Evolutionary conservation across 805 yeast species (phyloP), one percentile per base, ranked within the genome.

Genomic region (Saccharomycopsis fodiens): DNA sequence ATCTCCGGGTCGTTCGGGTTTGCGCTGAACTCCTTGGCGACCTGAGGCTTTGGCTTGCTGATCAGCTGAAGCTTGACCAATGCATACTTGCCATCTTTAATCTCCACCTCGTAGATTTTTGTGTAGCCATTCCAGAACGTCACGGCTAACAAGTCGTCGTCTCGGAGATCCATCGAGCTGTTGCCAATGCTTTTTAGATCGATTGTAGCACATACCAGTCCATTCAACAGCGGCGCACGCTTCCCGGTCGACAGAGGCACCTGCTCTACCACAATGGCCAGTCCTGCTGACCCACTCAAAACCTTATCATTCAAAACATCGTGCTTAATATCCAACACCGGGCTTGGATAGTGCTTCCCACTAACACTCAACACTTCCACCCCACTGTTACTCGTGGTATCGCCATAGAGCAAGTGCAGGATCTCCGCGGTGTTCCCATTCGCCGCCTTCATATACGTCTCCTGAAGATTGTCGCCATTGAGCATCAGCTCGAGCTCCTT

Each of bases 91-190:
- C 51, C 34, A 10, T 45, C 34, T 7, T 19, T 36, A 5, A 7
- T 5, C 15, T 19, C 21, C 2, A 50, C 52, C 10, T 52, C 42
- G 52, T 61, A 71, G 37, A 69, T 58, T 37, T 72, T 61, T 2
- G 66, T 54, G 23, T 52, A 61, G 2, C 66, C 86, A 69, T 63
- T 74, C 81, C 85, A 82, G 52, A 69, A 73, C 46, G 59, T 70
- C 56, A 57, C 57, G 37, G 65, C 62, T 1, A 74, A 37, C 4
- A 57, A 45, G 3, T 57, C 54, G 2, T 60, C 58, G 15, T 53
- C 40, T 2, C 58, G 34, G 3, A 46, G 41, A 2, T 48, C 51
- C 1, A 66, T 46, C 3, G 62, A 57, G 1, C 65, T 53, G 2
- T 70, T 56, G 25, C 74, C 74, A 23, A 66, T 67, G 37, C 67